phyloP scores from a whole-genome alignment of 2,329 filamentous ascomycete genomes.

The Alternaria brassicae region DNA sequence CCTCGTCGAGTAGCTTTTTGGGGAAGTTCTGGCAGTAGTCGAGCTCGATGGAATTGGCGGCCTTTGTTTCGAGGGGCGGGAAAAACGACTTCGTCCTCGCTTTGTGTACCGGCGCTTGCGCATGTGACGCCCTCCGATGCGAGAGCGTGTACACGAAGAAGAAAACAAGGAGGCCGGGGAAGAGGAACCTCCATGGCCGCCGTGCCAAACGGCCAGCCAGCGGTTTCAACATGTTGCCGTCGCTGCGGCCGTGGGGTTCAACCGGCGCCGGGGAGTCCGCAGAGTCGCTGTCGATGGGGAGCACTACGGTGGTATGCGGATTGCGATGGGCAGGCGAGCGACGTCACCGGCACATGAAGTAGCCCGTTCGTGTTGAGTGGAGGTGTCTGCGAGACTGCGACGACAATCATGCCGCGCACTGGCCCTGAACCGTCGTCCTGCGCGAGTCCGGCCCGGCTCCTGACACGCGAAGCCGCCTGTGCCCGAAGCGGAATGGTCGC shows the following conservation, averaged over 20 bases:
- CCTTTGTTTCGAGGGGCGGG: conserved; percentile 42
- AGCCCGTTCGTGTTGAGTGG: conserved; percentile 7
- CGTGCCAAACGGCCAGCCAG: conserved; percentile 37
- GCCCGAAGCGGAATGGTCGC: conserved; percentile 4
- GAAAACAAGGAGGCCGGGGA: conserved; percentile 43
- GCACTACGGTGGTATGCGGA: conserved; percentile 3
- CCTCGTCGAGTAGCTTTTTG: conserved; percentile 48
- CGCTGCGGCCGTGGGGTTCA: conserved; percentile 9
- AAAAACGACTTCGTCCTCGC: conserved; percentile 48
- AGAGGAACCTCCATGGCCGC: conserved; percentile 42
- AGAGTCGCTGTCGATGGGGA: conserved; percentile 1
- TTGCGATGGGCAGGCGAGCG: conserved; percentile 10
- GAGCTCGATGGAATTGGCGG: conserved; percentile 39
- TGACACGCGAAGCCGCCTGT: conserved; percentile 15
- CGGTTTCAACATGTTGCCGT: conserved; percentile 33
- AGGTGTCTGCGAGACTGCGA: no score
- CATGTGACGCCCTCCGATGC: conserved; percentile 27
- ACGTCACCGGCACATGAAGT: conserved; percentile 23
- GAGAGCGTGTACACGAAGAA: conserved; percentile 42
- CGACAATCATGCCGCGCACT: conserved; percentile 11
- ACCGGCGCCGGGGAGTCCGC: conserved; percentile 1
- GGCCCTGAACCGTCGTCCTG: conserved; percentile 12
- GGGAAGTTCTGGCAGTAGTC: conserved; percentile 54
- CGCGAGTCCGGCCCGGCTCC: conserved; percentile 20
- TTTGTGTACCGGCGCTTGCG: conserved; percentile 31